A percentile compares a stretch with the other conserved stretches of the same genome.
These are phyloP conservation scores for Penicillium brevicompactum DNA, from an alignment of 2,329 filamentous ascomycete species.

Conservation along the genomic window DNA sequence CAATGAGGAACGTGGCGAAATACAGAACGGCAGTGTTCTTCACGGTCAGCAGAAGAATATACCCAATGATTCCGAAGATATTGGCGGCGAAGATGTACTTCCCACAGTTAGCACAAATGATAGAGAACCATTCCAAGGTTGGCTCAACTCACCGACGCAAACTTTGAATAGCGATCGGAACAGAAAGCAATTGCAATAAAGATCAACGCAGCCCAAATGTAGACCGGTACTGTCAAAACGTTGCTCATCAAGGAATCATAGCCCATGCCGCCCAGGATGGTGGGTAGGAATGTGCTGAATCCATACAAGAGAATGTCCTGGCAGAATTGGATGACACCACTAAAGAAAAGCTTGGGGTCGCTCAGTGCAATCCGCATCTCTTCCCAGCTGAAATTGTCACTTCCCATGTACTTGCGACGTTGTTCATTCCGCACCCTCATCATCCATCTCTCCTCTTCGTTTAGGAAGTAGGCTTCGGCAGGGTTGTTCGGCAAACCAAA, in stretches of 20 bases:
- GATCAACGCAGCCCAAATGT: conserved; percentile 50
- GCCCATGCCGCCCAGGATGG: conserved; percentile 56
- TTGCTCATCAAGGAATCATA: conserved; percentile 56
- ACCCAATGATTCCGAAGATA: conserved; percentile 52
- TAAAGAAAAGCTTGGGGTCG: conserved; percentile 57
- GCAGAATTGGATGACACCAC: conserved; percentile 54
- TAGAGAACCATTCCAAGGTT: background rate
- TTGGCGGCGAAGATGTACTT: conserved; percentile 41
- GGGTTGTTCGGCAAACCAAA: conserved; percentile 46
- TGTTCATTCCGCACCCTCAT: conserved; percentile 53
- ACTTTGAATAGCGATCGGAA: conserved; percentile 46
- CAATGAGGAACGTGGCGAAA: conserved; percentile 54
- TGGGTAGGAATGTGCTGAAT: conserved; percentile 62
- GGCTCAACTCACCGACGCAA: conserved; percentile 25
- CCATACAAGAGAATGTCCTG: conserved; percentile 57
- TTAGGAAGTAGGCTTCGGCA: conserved; percentile 53
- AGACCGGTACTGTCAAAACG: conserved; percentile 60
- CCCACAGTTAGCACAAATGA: conserved; percentile 5
- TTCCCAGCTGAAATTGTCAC: conserved; percentile 31
- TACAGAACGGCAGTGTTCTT: conserved; percentile 53
- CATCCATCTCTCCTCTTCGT: conserved; percentile 51
- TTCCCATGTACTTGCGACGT: conserved; percentile 51
- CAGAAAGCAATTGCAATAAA: conserved; percentile 47
- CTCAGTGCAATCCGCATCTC: conserved; percentile 8
- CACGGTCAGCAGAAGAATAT: conserved; percentile 52